These are phyloP conservation scores for Yamadazyma philogaea DNA, from an alignment of 805 yeast genomes.

Conservation along the genomic window DNA sequence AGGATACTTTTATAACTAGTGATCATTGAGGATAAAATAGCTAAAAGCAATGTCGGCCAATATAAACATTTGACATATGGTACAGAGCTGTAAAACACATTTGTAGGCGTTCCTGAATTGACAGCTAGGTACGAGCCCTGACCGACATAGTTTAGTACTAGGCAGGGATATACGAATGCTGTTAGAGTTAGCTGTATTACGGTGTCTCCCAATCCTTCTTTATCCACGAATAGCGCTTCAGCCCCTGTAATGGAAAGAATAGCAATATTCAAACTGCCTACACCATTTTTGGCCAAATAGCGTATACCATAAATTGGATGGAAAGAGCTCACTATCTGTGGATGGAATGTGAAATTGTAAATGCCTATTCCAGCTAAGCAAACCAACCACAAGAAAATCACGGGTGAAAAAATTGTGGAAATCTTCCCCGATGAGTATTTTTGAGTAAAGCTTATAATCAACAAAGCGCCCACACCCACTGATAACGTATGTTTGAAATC, in stretches of 20 bases:
- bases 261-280: constrained; percentile 47
- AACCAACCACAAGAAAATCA: constrained; percentile 50
- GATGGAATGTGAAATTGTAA: constrained; percentile 41
- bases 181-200: constrained; percentile 49
- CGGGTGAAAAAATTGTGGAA: constrained; percentile 51
- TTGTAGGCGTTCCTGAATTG: constrained; percentile 38
- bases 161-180: constrained; percentile 48
- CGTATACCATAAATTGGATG: constrained; percentile 52
- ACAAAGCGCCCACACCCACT: not conserved
- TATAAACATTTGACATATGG: constrained; percentile 49
- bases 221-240: constrained; percentile 65
- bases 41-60: constrained; percentile 51
- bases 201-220: constrained; percentile 51
- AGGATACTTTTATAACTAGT: constrained; percentile 61
- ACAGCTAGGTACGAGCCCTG: constrained; percentile 50
- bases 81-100: constrained; percentile 47
- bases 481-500: not conserved
- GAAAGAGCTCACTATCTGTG: constrained; percentile 45
- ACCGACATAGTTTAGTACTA: constrained; percentile 54
- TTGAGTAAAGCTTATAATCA: constrained; percentile 1
- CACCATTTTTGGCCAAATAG: constrained; percentile 37
- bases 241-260: constrained; percentile 58
- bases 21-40: constrained; percentile 53
- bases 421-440: not conserved
- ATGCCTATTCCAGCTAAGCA: constrained; percentile 46